Evolutionary conservation across 1,284 basidiomycete genomes (phyloP), one percentile per base, ranked within the genome.

Genomic region (Schizopora paradoxa): DNA sequence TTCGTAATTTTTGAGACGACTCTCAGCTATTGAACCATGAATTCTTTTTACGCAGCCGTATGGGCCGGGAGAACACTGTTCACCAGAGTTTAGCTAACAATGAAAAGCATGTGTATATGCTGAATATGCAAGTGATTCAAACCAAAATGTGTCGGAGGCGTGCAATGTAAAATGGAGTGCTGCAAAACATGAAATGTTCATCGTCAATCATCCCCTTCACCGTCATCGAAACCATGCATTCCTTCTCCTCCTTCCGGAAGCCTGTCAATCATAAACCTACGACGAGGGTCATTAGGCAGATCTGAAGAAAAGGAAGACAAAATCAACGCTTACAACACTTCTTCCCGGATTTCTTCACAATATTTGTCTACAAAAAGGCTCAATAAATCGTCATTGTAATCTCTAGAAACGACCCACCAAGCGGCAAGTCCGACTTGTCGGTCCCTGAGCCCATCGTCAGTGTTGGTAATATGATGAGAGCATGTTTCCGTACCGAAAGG

Each of bases 11-110:
- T 42, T 21, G 21, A 26, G 33, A 22, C 26, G 18, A 11, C 7
- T 29, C n/a, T 37, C 28, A 11, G 21, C 6, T 40, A 21, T 22
- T 38, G 39, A 41, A 19, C n/a, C n/a, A 23, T 36, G 49, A 26
- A 51, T 58, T 29, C 56, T 55, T 47, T 25, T 28, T 34, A 43
- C 47, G n/a, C 54, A 95, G 90, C 94, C 94, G 26, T 94, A 94
- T 60, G 94, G 94, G 50, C 93, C 94, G 37, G 93, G 93, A 58
- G 83, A 94, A 64, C 79, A 81, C 63, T 96, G 93, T 65, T 69
- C 71, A 56, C 83, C 87, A 38, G 94, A 98, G 61, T 97, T 97
- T 65, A 74, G 78, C 58, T 92, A 29, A 33, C 28, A 10, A 14
- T 35, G 33, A 35, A 35, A 7, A 8, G 18, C 33, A 35, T 35